Evolutionary conservation across 2,329 filamentous ascomycete genomes (phyloP), one percentile per base, ranked within the genome.

Genomic region (Epichloe elymi): DNA sequence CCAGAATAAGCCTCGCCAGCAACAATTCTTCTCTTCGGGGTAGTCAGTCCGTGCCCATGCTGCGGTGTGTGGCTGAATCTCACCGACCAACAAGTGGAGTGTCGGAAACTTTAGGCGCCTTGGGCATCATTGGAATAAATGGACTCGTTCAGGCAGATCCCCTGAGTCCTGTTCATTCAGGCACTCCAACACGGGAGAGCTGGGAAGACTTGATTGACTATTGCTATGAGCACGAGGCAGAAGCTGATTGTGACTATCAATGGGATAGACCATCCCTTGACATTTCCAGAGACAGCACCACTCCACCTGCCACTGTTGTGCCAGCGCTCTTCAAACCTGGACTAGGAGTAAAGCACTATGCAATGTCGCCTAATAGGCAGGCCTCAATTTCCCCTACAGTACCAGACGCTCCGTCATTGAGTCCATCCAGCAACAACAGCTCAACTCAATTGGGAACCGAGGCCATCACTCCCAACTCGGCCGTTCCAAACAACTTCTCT

Each of bases 161-260:
- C 15, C 52, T 36, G 15, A 6, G 70, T 69, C 51, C 63, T 61
- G 12, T 61, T 63, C 7, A 54, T 26, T 17, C 44, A 42, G 19
- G 52, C 54, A 42, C 50, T 49, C 45, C 53, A 15, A 23, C 43
- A 20, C 65, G 65, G 7, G 72, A 74, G 57, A 81, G 69, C 57
- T 85, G 82, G 82, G 82, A 85, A 58, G 80, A 83, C 49, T 80
- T 80, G 55, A 84, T 85, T 54, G 82, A 85, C 60, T 85, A 83
- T 63, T 83, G 79, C 60, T 85, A 85, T 59, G 80, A 84, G 56
- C 78, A 85, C 57, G 81, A 80, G 56, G 79, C 75, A 12, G 82
- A 85, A 61, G 81, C 80, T 7, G 72, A 83, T 62, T 84, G 79
- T 59, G 75, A 84, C 54, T 84, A 82, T 57, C 75, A 80, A 43